Evolutionary conservation across 257 asterid genomes (phyloP).

Genomic region (Hygrophila difformis): DNA sequence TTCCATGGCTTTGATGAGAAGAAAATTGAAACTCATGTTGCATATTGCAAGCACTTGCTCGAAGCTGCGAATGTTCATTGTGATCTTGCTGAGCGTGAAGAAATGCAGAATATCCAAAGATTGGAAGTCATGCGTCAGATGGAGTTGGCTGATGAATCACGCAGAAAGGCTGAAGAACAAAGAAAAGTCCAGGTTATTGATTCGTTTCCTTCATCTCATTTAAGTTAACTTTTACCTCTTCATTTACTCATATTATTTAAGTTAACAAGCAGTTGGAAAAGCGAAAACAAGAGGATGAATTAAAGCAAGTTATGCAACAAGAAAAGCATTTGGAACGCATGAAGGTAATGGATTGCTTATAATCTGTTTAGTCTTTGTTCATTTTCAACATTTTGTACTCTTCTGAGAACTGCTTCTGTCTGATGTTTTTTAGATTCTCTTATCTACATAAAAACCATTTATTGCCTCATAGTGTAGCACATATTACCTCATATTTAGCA

Average conservation of each 20-base stretch:
- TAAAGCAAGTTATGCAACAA: slow-evolving; percentile 86
- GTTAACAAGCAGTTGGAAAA: slow-evolving; percentile 60
- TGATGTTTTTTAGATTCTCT: background rate
- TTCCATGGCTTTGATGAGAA: slow-evolving; percentile 95
- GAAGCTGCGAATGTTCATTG: slow-evolving; percentile 92
- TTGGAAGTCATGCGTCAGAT: slow-evolving; percentile 81
- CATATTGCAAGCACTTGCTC: slow-evolving; percentile 89
- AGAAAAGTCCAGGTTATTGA: slow-evolving; percentile 69
- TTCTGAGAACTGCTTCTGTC: background rate
- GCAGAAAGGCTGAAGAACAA: slow-evolving; percentile 86
- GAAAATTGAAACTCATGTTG: slow-evolving; percentile 95
- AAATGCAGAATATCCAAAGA: slow-evolving; percentile 67
- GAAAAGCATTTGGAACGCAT: slow-evolving; percentile 80
- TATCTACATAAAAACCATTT: background rate
- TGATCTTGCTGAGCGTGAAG: slow-evolving; percentile 94
- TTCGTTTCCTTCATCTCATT: slow-evolving; percentile 1
- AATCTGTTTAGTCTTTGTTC: slow-evolving; percentile 5
- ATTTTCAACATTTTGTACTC: background rate
- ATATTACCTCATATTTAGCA: too few species aligned
- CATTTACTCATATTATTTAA: slow-evolving; percentile 14
- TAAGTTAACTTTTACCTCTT: slow-evolving; percentile 1
- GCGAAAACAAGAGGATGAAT: slow-evolving; percentile 92
- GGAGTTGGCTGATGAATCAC: slow-evolving; percentile 81
- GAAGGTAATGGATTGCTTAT: slow-evolving; percentile 46
- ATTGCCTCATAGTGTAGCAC: background rate